Conservation (phyloP, 2,329 filamentous ascomycete species). For the Sporothrix phasma region DNA sequence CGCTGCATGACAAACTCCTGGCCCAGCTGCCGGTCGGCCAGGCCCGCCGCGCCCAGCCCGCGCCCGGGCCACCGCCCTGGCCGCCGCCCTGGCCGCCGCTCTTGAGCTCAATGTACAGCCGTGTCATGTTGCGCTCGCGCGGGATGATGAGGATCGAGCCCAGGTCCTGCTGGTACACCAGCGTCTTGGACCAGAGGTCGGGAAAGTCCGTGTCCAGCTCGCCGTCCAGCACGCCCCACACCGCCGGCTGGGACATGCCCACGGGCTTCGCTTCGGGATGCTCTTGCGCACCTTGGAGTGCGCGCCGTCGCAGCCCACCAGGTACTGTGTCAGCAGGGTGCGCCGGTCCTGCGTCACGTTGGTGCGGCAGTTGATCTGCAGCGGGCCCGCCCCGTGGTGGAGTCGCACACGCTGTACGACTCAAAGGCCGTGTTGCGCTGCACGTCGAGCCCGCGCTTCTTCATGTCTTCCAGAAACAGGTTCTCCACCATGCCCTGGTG, state of each 20-base stretch:
- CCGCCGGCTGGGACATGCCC: constrained; percentile 26
- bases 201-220: constrained; percentile 63
- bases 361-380: constrained; percentile 42
- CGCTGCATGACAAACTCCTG: constrained; percentile 59
- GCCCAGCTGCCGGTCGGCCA: constrained; percentile 28
- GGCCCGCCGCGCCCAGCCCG: constrained; percentile 3
- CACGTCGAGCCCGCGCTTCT: constrained; percentile 52
- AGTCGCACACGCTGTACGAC: constrained; percentile 42
- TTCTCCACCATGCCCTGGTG: constrained; percentile 71
- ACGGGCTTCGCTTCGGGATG: constrained; percentile 35
- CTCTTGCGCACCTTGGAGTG: constrained; percentile 59
- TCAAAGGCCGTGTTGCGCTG: constrained; percentile 55
- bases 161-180: constrained; percentile 55
- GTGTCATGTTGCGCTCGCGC: constrained; percentile 61
- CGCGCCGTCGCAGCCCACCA: constrained; percentile 65
- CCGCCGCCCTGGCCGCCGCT: constrained; percentile 18
- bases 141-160: constrained; percentile 67
- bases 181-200: constrained; percentile 64
- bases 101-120: constrained; percentile 50
- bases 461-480: constrained; percentile 59
- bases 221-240: constrained; percentile 65
- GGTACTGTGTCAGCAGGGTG: constrained; percentile 45
- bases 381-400: constrained; percentile 31
- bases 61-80: neutral
- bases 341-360: constrained; percentile 41